phyloP scores from a whole-genome alignment of 2,329 filamentous ascomycete genomes.

The Magnaporthiopsis poae region DNA sequence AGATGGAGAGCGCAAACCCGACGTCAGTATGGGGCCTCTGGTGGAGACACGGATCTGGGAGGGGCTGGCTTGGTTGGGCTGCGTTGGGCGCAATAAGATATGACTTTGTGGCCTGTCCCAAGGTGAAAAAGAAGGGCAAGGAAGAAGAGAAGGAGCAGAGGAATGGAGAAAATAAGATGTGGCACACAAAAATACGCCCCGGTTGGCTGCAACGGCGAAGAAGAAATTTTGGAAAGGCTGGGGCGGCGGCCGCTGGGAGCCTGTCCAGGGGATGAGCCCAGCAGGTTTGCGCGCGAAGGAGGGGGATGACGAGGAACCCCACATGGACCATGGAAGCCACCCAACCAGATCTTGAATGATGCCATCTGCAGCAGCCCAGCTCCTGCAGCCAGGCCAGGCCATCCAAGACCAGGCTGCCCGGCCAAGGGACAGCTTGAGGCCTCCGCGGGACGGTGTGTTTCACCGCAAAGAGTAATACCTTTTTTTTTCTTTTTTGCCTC shows the following conservation, averaged over 20 bases:
- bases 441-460: background rate
- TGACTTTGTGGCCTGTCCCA: background rate
- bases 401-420: background rate
- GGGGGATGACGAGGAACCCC: background rate
- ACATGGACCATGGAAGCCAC: background rate
- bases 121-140: background rate
- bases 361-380: background rate
- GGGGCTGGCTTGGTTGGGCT: background rate
- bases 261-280: too few relatives aligned
- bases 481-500: background rate
- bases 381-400: background rate
- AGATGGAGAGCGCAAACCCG: background rate
- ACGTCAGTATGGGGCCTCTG: background rate
- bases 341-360: background rate
- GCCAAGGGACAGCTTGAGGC: background rate
- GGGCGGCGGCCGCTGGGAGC: too few relatives aligned
- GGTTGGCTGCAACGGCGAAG: background rate
- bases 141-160: background rate
- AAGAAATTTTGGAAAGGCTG: too few relatives aligned
- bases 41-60: background rate
- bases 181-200: background rate
- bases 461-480: background rate
- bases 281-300: too few relatives aligned
- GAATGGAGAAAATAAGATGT: background rate
- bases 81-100: background rate